Base-by-base conservation (phyloP, 2,329 filamentous ascomycete species). In the Coniella lustricola region DNA sequence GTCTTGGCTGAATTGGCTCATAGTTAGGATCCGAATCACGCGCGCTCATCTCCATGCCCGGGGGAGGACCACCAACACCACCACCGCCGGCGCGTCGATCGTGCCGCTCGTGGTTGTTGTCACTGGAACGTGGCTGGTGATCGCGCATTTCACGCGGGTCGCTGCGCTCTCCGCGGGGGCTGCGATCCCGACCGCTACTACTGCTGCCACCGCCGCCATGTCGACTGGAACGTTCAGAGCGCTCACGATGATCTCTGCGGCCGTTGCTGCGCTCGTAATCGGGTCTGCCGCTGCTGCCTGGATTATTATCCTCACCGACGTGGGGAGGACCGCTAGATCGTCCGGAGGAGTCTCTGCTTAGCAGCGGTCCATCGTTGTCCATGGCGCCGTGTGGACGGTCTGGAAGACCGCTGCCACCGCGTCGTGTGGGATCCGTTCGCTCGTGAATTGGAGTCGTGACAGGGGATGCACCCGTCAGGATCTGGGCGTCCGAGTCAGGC, bases 401-500 rank as follows among this genome's bases (percentile, higher is more conserved):
- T 4, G 60, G 54, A 18, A 65, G 66, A 17, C 55, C 48, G 7
- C 69, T 62, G 2, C 60, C 48, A 7, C 69, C 62, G 2, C 60
- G 64, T 20, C 71, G 66, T 12, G 69, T 56, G 7, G 69, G 63
- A 33, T 79, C 74, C 22, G 66, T 61, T 0, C 72, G 70, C 51
- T 80, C 76, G 18, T 74, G 69, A 3, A 67, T 59, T 0, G 75
- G 74, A 3, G 75, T 76, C 41, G 66, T 66, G 17, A 67, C 66
- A 17, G 72, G 73, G 20, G 78, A 76, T 16, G 72, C 74, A 18
- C 77, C 76, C 1, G 74, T 74, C 2, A 80, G 65, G 4, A 76
- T 73, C 56, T 81, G 78, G 1, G 73, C 73, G 54, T 81, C 77
- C 3, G 76, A 79, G 16, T 71, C 72, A 16, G 68, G 73, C 32